A percentile compares a stretch with the other conserved stretches of the same genome.
Conservation (phyloP, 768 basidiomycete species). For the Leccinum barrowsii region DNA sequence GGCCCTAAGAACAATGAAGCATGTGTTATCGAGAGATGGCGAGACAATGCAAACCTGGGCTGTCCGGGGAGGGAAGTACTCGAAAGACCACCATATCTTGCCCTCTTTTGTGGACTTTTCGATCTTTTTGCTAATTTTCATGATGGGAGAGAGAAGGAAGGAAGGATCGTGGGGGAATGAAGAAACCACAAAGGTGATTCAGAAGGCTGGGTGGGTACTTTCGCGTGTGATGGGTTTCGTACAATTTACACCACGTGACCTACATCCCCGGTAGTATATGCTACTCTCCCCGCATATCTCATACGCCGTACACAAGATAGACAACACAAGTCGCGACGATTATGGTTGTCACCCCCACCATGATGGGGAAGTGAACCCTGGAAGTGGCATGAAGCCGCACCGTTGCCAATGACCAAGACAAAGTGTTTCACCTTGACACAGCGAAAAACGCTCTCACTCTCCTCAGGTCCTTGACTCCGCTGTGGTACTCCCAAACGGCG, state of each 20-base stretch:
- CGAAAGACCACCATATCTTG: slow-evolving; percentile 96
- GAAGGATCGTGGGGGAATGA: slow-evolving; percentile 18
- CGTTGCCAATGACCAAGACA: slow-evolving; percentile 2
- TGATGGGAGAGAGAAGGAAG: slow-evolving; percentile 34
- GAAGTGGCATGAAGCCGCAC: slow-evolving; percentile 2
- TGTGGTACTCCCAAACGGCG: slow-evolving; percentile 66
- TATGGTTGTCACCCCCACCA: slow-evolving; percentile 44
- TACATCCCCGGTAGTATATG: neutral
- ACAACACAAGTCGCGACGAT: slow-evolving; percentile 52
- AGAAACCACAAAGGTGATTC: slow-evolving; percentile 1
- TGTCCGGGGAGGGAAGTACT: slow-evolving; percentile 95
- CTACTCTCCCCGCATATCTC: neutral
- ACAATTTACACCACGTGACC: slow-evolving; percentile 20
- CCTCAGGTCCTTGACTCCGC: slow-evolving; percentile 53
- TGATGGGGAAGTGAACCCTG: slow-evolving; percentile 52
- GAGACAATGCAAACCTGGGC: slow-evolving; percentile 63
- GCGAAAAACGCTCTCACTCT: slow-evolving; percentile 57
- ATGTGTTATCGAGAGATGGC: neutral
- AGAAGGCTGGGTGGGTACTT: slow-evolving; percentile 25
- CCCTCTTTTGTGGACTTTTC: slow-evolving; percentile 80
- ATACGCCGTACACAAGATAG: slow-evolving; percentile 37
- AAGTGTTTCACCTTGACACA: slow-evolving; percentile 47
- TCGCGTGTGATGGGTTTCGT: slow-evolving; percentile 11
- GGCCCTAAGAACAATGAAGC: slow-evolving; percentile 16
- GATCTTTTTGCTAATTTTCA: slow-evolving; percentile 97